Conservation (phyloP, 768 basidiomycete genomes). For the Dacryopinax spathularia region DNA sequence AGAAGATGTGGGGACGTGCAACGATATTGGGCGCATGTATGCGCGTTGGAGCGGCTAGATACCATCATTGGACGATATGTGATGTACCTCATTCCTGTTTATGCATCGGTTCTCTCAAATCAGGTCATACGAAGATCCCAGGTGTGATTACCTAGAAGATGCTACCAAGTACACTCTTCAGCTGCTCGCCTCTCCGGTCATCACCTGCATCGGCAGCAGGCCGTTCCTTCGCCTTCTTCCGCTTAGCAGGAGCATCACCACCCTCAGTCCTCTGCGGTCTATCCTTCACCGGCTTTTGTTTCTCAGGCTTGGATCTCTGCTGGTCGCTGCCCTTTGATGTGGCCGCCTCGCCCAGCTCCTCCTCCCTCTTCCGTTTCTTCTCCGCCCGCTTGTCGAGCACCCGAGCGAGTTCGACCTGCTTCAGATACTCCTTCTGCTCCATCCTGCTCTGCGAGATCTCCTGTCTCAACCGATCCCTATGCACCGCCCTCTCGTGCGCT, state of each 20-base stretch:
- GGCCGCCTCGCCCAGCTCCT: slow-evolving; percentile 14
- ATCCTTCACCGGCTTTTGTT: not conserved
- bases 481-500: slow-evolving; percentile 90
- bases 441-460: slow-evolving; percentile 75
- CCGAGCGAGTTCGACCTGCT: slow-evolving; percentile 83
- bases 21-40: not conserved
- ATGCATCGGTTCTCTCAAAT: not conserved
- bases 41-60: not conserved
- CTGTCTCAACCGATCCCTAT: slow-evolving; percentile 75
- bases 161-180: not conserved
- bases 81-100: not conserved
- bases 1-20: not conserved
- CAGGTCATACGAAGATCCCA: too few species aligned
- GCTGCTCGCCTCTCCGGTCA: not conserved
- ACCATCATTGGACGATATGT: not conserved
- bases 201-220: not conserved
- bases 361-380: slow-evolving; percentile 28
- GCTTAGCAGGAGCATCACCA: not conserved
- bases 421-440: slow-evolving; percentile 86
- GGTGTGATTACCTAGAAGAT: not conserved
- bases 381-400: slow-evolving; percentile 69
- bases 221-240: not conserved
- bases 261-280: not conserved
- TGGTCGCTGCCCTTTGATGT: not conserved
- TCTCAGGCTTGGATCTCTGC: not conserved